Percentiles rank a stretch among this genome's conserved stretches.
These are phyloP conservation scores for Hypoxylon sp. DNA, from an alignment of 2,329 filamentous ascomycete species.

Conservation along the genomic window DNA sequence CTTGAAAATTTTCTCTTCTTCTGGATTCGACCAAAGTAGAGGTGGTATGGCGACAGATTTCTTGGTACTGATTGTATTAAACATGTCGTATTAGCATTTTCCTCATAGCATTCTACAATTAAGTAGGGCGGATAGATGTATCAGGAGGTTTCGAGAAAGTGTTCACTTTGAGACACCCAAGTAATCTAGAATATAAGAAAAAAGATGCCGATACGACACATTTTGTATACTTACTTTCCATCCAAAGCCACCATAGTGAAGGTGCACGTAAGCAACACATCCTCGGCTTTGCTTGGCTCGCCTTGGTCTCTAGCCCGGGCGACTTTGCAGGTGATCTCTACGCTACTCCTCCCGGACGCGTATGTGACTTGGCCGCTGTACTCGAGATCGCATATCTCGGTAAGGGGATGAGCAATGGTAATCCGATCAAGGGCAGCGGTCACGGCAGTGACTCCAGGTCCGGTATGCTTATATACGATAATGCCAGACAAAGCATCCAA, in stretches of 20 bases:
- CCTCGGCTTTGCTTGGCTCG: conserved; percentile 60
- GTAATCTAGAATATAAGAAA: too few species aligned
- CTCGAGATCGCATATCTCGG: conserved; percentile 82
- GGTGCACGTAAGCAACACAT: conserved; percentile 61
- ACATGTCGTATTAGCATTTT: too few species aligned
- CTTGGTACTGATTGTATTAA: too few species aligned
- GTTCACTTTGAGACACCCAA: too few species aligned
- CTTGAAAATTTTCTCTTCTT: conserved; percentile 72
- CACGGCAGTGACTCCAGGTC: conserved; percentile 65
- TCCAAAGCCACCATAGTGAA: conserved; percentile 84
- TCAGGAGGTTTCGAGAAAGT: too few species aligned
- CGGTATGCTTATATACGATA: conserved; percentile 76
- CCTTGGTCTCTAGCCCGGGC: conserved; percentile 73
- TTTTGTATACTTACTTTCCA: conserved; percentile 53
- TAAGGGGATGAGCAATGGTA: conserved; percentile 74
- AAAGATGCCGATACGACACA: too few species aligned
- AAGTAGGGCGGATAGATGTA: too few species aligned
- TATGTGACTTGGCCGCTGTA: conserved; percentile 73
- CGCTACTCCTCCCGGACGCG: conserved; percentile 77
- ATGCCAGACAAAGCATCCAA: conserved; percentile 82
- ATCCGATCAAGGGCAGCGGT: conserved; percentile 64
- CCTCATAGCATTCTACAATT: too few species aligned
- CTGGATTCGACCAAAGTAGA: conserved; percentile 67
- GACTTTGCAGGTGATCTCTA: conserved; percentile 80
- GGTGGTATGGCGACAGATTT: conserved; percentile 69